A percentile compares a stretch with the other conserved stretches of the same genome.
phyloP scores from a whole-genome alignment of 768 basidiomycete genomes.

The Mycena albidolilacea region DNA sequence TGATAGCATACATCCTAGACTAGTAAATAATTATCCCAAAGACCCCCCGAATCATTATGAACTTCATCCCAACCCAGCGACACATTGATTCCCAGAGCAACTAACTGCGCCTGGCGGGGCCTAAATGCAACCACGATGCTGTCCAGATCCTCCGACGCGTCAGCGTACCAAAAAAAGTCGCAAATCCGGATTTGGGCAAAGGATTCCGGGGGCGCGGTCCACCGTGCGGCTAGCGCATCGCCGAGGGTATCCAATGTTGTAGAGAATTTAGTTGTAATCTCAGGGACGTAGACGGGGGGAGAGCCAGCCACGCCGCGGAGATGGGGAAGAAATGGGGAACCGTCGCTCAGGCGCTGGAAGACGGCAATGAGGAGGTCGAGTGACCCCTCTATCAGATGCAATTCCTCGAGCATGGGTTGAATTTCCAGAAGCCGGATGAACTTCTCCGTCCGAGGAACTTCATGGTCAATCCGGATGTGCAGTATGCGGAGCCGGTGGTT shows the following conservation, averaged over 20 bases:
- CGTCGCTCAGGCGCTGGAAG: conserved; percentile 4
- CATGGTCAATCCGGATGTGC: not conserved
- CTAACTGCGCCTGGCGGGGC: not conserved
- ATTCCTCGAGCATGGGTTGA: conserved; percentile 6
- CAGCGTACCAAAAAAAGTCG: not conserved
- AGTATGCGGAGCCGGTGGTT: not conserved
- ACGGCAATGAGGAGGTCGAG: conserved; percentile 5
- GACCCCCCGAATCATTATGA: too few species aligned
- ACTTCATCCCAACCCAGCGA: not conserved
- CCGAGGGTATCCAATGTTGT: not conserved
- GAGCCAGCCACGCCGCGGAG: not conserved
- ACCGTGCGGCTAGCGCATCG: conserved; percentile 6
- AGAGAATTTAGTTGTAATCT: conserved; percentile 9
- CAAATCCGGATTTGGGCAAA: not conserved
- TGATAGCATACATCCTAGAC: too few species aligned
- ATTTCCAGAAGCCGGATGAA: conserved; percentile 12
- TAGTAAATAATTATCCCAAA: too few species aligned
- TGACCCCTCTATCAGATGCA: conserved; percentile 1
- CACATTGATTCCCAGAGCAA: not conserved
- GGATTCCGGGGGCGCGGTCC: not conserved
- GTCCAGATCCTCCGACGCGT: not conserved
- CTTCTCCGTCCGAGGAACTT: not conserved
- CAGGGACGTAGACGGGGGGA: not conserved
- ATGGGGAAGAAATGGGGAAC: not conserved
- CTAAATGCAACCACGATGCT: not conserved